A percentile compares a stretch with the other conserved stretches of the same genome.
Evolutionary conservation across 495 filamentous ascomycete genomes (phyloP).

Genomic region (Penicillium paradoxum): DNA sequence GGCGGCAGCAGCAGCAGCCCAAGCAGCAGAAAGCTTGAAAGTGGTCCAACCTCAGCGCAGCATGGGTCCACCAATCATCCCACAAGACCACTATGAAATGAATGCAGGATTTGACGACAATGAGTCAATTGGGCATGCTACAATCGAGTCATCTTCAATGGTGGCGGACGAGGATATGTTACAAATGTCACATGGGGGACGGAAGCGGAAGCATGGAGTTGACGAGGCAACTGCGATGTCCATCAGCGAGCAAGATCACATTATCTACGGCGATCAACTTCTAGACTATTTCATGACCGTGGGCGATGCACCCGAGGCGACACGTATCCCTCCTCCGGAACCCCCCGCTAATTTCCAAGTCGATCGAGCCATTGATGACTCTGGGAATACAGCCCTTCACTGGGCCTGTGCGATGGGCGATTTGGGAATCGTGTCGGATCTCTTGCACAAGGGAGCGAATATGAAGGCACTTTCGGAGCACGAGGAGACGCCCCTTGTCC

Average conservation of each 20-base stretch:
- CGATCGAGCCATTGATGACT: slow-evolving; percentile 82
- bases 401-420: slow-evolving; percentile 99
- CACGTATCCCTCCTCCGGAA: slow-evolving; percentile 57
- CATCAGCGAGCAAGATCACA: slow-evolving; percentile 71
- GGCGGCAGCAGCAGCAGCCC: background rate
- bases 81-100: slow-evolving; percentile 54
- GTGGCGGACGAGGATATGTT: slow-evolving; percentile 74
- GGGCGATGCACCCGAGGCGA: slow-evolving; percentile 58
- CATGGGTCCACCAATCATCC: slow-evolving; percentile 43
- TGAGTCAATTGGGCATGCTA: slow-evolving; percentile 75
- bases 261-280: slow-evolving; percentile 84
- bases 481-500: slow-evolving; percentile 91
- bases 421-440: slow-evolving; percentile 77
- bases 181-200: slow-evolving; percentile 57
- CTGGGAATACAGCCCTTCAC: slow-evolving; percentile 84
- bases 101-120: slow-evolving; percentile 64
- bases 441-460: slow-evolving; percentile 71
- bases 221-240: slow-evolving; percentile 57
- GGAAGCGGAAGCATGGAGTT: slow-evolving; percentile 69
- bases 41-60: slow-evolving; percentile 37
- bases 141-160: slow-evolving; percentile 74
- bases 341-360: slow-evolving; percentile 81
- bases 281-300: slow-evolving; percentile 92
- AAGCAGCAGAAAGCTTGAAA: slow-evolving; percentile 35
- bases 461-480: slow-evolving; percentile 60